Evolutionary conservation across 2,329 filamentous ascomycete species (phyloP).

Genomic region (Aspergillus tubingensis): DNA sequence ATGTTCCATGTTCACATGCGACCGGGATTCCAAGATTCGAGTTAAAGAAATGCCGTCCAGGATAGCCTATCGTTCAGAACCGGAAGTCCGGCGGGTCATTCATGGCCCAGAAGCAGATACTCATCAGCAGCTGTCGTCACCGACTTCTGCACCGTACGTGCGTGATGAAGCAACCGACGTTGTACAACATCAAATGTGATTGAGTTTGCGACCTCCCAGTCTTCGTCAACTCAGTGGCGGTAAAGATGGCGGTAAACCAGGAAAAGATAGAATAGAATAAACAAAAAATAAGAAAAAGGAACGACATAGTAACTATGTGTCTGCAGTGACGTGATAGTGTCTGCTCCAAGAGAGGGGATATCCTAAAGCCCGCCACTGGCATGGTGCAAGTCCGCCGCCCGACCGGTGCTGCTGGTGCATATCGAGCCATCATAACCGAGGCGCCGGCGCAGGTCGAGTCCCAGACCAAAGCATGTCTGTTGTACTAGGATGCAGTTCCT

Average conservation of each 20-base stretch:
- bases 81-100: not conserved
- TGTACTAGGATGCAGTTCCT: not conserved
- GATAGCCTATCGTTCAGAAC: not conserved
- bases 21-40: not conserved
- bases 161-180: constrained; percentile 2
- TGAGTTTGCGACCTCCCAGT: not conserved
- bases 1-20: not conserved
- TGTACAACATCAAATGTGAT: not conserved
- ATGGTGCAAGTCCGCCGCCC: not conserved
- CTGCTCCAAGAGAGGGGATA: no score
- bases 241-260: not conserved
- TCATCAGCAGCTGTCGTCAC: not conserved
- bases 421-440: not conserved
- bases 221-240: not conserved
- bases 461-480: not conserved
- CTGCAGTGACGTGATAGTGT: not conserved
- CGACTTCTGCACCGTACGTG: not conserved
- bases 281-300: no score
- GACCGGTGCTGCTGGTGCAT: not conserved
- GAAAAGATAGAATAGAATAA: no score
- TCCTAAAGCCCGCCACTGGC: not conserved
- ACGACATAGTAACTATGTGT: not conserved
- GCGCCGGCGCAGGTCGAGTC: not conserved
- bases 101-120: not conserved
- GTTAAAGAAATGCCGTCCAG: not conserved